These are phyloP conservation scores for Chlamydomonas schloesseri DNA, from an alignment of 139 green algal species.

Conservation along the genomic window DNA sequence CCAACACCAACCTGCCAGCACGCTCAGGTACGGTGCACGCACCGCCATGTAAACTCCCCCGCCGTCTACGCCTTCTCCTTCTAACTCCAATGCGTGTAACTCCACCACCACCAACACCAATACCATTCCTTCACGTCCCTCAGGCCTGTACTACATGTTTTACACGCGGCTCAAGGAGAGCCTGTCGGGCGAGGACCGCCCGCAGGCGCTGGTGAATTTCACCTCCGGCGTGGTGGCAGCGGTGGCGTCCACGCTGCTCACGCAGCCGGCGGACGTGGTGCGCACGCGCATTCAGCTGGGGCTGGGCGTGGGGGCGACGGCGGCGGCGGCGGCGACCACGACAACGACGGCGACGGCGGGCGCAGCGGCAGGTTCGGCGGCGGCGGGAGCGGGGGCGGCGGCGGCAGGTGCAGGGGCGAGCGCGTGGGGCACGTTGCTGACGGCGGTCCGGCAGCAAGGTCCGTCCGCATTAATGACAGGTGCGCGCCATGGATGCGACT, in stretches of 20 bases:
- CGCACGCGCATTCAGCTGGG: constrained; percentile 86
- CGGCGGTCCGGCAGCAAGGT: constrained; percentile 20
- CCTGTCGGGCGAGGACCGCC: not conserved
- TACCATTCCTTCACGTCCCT: too few species aligned
- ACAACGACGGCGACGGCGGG: not conserved
- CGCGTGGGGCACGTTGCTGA: not conserved
- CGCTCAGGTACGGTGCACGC: too few species aligned
- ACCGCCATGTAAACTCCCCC: too few species aligned
- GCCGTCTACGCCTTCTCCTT: too few species aligned
- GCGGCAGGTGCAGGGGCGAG: not conserved
- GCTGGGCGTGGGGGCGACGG: not conserved
- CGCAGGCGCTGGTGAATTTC: constrained; percentile 75
- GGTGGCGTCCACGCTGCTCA: constrained; percentile 84
- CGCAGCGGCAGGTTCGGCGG: not conserved
- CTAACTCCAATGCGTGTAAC: too few species aligned
- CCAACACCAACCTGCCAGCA: too few species aligned
- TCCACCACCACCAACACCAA: too few species aligned
- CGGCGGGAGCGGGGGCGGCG: constrained; percentile 19
- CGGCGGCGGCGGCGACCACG: not conserved
- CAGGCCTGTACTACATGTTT: constrained; percentile 95
- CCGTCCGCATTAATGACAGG: constrained; percentile 42
- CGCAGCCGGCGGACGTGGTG: constrained; percentile 89
- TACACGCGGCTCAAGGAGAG: constrained; percentile 75
- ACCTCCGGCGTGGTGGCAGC: constrained; percentile 76
- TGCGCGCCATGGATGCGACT: too few species aligned